Evolutionary conservation across 2,329 filamentous ascomycete genomes (phyloP).

Genomic region (Microcera coccophila): DNA sequence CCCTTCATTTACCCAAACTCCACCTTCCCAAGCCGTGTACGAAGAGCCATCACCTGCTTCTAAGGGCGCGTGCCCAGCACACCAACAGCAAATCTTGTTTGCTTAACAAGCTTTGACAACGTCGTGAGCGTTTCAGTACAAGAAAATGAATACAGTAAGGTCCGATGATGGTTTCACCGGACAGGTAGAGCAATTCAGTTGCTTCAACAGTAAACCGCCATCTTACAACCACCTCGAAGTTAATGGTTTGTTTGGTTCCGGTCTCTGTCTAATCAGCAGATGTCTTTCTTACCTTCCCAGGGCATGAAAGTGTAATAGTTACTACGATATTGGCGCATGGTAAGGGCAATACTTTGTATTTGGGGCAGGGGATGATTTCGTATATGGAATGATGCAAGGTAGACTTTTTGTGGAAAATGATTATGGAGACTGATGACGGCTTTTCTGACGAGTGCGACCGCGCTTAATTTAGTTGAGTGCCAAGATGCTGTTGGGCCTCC

Average conservation of each 20-base stretch:
- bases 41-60: too few species aligned
- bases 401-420: neutral
- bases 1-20: too few species aligned
- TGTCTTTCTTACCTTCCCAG: neutral
- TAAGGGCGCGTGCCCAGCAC: too few species aligned
- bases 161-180: too few species aligned
- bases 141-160: too few species aligned
- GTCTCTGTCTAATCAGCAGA: neutral
- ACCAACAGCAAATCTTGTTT: too few species aligned
- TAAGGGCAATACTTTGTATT: neutral
- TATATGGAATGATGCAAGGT: neutral
- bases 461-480: neutral
- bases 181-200: too few species aligned
- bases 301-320: neutral
- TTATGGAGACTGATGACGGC: neutral
- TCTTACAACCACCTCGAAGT: neutral
- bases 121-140: too few species aligned
- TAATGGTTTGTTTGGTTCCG: neutral
- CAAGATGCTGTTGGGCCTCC: neutral
- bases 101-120: too few species aligned
- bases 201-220: too few species aligned
- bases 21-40: too few species aligned
- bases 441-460: neutral
- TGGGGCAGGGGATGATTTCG: neutral
- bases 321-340: neutral